A percentile compares a stretch with the other conserved stretches of the same genome.
These are phyloP conservation scores for Lactarius deliciosus DNA, from an alignment of 768 basidiomycete genomes.

Conservation along the genomic window DNA sequence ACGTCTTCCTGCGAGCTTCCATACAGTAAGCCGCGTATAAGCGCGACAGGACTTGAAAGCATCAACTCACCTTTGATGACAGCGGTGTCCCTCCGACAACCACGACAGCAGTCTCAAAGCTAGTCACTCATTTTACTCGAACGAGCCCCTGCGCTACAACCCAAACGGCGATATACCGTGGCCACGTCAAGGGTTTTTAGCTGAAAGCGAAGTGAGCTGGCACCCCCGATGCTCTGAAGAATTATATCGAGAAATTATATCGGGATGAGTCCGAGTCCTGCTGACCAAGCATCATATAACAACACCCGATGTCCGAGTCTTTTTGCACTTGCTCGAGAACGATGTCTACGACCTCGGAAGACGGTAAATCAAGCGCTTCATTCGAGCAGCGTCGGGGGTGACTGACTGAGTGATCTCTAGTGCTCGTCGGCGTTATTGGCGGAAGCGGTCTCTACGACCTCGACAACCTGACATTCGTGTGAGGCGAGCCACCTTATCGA, in stretches of 20 bases:
- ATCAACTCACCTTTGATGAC: no score
- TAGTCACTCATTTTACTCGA: background rate
- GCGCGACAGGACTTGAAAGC: no score
- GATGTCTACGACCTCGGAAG: constrained; percentile 12
- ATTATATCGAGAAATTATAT: background rate
- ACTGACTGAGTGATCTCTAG: constrained; percentile 38
- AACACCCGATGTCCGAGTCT: background rate
- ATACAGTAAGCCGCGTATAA: background rate
- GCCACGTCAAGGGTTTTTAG: background rate
- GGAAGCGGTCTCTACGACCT: constrained; percentile 92
- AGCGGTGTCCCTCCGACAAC: no score
- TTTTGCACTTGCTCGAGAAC: background rate
- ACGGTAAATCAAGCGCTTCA: constrained; percentile 5
- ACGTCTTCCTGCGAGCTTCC: constrained; percentile 30
- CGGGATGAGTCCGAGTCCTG: background rate
- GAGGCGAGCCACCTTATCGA: constrained; percentile 37
- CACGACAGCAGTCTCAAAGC: constrained; percentile 42
- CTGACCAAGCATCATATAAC: constrained; percentile 11
- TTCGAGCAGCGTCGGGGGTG: background rate
- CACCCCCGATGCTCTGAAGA: background rate
- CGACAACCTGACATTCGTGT: constrained; percentile 88
- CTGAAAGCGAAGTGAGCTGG: background rate
- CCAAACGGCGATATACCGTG: background rate
- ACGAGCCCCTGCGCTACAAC: background rate
- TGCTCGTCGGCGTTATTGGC: constrained; percentile 86